These are phyloP conservation scores for Cladosporium sp. DNA, from an alignment of 2,329 filamentous ascomycete genomes.

Conservation along the genomic window DNA sequence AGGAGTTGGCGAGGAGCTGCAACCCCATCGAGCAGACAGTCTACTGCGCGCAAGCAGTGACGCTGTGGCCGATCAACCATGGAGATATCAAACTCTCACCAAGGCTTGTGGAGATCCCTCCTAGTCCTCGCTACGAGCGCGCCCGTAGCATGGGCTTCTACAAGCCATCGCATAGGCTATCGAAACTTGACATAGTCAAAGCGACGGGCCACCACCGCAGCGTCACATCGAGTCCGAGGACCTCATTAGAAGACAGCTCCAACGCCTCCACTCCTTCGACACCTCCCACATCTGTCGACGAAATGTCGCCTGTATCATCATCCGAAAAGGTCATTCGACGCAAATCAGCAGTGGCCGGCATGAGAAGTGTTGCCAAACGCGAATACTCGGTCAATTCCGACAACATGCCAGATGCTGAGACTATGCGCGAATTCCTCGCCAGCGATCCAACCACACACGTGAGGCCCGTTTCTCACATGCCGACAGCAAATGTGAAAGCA, in stretches of 20 bases:
- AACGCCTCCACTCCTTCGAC: slow-evolving; percentile 14
- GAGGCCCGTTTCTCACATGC: neutral
- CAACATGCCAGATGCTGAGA: slow-evolving; percentile 3
- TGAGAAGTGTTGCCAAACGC: neutral
- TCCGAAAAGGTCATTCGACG: slow-evolving; percentile 5
- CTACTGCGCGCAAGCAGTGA: slow-evolving; percentile 10
- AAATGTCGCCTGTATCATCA: slow-evolving; percentile 12
- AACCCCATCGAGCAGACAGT: slow-evolving; percentile 2
- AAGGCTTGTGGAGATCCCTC: slow-evolving; percentile 15
- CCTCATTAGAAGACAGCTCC: slow-evolving; percentile 7
- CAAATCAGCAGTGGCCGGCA: slow-evolving; percentile 15
- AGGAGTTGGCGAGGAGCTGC: slow-evolving; percentile 11
- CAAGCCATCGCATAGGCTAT: neutral
- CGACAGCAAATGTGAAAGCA: neutral
- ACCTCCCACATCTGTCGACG: slow-evolving; percentile 18
- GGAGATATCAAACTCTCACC: slow-evolving; percentile 7
- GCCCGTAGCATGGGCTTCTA: slow-evolving; percentile 1
- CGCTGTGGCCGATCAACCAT: slow-evolving; percentile 11
- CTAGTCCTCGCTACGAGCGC: slow-evolving; percentile 6
- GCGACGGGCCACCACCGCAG: slow-evolving; percentile 9
- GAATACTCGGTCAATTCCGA: neutral
- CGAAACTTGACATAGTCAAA: neutral
- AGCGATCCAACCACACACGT: neutral
- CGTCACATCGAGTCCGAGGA: slow-evolving; percentile 2
- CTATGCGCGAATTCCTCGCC: slow-evolving; percentile 12